Evolutionary conservation across 306 rosid species (phyloP), one percentile per base, ranked within the genome.

Genomic region (peach (Prunus persica)): DNA sequence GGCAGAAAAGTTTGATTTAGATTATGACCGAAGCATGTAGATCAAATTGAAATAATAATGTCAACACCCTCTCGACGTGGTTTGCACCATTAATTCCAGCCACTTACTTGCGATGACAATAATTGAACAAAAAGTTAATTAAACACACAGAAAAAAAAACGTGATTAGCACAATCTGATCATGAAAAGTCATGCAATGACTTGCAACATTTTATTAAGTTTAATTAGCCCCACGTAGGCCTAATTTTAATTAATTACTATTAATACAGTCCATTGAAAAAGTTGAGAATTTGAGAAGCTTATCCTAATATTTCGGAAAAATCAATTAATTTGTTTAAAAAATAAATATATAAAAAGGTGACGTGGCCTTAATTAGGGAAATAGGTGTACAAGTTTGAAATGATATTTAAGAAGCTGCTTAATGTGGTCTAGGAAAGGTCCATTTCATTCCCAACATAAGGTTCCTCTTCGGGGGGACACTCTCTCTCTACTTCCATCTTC

Each of bases 401-500:
- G 30, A 22, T 11, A 22, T 27, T 51, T 27, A 47, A 65, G 61
- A 73, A 76, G 78, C 62, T 64, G 34, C 34, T 76, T 63, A 24
- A 69, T 55, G 18, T 62, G 74, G 83, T 69, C 50, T 69, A 3
- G 56, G 50, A 74, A 60, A 73, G 79, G 89, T 15, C 75, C 55
- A 57, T 64, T 69, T 80, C 66, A 76, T 58, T 38, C 83, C 87
- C 76, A 92, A 80, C 91, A 87, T 6, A 51, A 79, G 91, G 95
- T 89, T 81, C 82, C 82, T 66, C 24, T 8, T n/a, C 10, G 57
- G 89, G 91, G 91, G 79, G 73, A 89, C 96, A 89, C 79, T 43
- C 81, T 73, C 79, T 47, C 81, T 75, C 77, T 58, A 63, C 71
- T 63, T 56, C 38, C 68, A 75, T 54, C 60, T 71, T 65, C 76